Conservation (phyloP, 2,329 filamentous ascomycete species). For the Parafenestella ontariensis region DNA sequence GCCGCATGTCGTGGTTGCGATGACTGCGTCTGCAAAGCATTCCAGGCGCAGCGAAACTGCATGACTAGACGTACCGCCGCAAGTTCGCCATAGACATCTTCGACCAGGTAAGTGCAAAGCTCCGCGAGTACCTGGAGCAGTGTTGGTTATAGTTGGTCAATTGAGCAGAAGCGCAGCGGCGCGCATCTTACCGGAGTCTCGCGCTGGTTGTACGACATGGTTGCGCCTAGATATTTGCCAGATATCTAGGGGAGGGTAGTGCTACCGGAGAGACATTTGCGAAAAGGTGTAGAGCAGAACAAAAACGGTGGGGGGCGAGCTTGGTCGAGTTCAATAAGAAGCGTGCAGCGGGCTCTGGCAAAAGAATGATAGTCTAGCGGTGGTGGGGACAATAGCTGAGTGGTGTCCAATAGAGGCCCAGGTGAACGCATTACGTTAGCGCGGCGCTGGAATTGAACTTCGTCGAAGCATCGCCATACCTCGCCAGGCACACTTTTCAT, state of each 20-base stretch:
- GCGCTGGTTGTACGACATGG: constrained; percentile 47
- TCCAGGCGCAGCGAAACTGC: neutral
- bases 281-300: neutral
- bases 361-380: constrained; percentile 9
- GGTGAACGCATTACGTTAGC: constrained; percentile 11
- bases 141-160: constrained; percentile 53
- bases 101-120: constrained; percentile 87
- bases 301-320: neutral
- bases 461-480: constrained; percentile 18
- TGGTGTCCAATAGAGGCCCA: constrained; percentile 13
- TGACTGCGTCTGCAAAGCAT: neutral
- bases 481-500: constrained; percentile 39
- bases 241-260: constrained; percentile 37
- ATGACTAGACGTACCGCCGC: constrained; percentile 70
- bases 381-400: constrained; percentile 18
- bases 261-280: constrained; percentile 45
- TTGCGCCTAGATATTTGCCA: constrained; percentile 44
- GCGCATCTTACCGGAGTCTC: constrained; percentile 45
- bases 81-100: constrained; percentile 89
- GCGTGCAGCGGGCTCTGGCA: neutral
- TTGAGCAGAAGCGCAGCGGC: constrained; percentile 5
- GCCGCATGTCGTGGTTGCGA: constrained; percentile 6
- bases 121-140: constrained; percentile 75
- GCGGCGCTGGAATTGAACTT: constrained; percentile 19
- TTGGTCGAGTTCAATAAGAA: neutral